Evolutionary conservation across 768 basidiomycete species (phyloP).

Genomic region (Psilocybe subaeruginosa): DNA sequence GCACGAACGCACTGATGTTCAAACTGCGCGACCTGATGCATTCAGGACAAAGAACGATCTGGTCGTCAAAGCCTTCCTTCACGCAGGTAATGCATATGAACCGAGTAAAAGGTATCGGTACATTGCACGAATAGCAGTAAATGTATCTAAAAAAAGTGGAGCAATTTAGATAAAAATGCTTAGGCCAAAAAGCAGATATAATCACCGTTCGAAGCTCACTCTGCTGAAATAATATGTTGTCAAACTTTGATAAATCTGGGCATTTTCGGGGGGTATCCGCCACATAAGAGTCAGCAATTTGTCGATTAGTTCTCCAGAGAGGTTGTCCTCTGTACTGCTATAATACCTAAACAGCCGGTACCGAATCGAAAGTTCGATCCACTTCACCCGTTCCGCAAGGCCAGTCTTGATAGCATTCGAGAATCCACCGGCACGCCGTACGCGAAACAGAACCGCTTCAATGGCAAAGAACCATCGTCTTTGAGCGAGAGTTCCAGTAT

Average conservation of each 20-base stretch:
- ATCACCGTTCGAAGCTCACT: neutral
- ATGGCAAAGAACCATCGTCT: constrained; percentile 13
- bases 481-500: neutral
- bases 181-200: neutral
- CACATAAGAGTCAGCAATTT: neutral
- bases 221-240: neutral
- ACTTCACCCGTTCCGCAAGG: constrained; percentile 4
- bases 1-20: neutral
- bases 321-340: neutral
- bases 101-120: constrained; percentile 1
- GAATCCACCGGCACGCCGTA: neutral
- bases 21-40: neutral
- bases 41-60: constrained; percentile 5
- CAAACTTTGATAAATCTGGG: neutral
- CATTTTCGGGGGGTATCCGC: neutral
- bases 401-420: neutral
- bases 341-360: neutral
- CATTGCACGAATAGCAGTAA: constrained; percentile 2
- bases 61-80: constrained; percentile 3
- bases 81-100: constrained; percentile 11
- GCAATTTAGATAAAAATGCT: neutral
- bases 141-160: neutral
- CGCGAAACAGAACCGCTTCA: constrained; percentile 1
- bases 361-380: constrained; percentile 9
- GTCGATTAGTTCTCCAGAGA: neutral